phyloP scores from a whole-genome alignment of 148 eudicot genomes.

The Dianthus caryophyllus region DNA sequence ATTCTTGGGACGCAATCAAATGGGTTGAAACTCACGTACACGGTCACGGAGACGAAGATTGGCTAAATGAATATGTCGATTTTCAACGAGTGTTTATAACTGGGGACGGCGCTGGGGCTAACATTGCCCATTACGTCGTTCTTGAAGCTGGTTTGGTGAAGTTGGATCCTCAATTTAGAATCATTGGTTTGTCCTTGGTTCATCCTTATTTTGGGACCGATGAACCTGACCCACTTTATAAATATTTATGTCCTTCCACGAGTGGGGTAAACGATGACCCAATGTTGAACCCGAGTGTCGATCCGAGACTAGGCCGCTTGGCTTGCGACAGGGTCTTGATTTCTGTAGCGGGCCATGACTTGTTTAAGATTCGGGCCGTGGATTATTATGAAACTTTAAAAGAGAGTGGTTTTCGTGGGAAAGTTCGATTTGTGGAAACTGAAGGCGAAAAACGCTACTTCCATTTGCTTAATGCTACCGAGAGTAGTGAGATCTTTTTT shows the following conservation, averaged over 20 bases:
- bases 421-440: constrained; percentile 29
- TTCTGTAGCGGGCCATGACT: constrained; percentile 31
- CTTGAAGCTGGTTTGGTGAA: constrained; percentile 24
- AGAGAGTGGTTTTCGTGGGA: constrained; percentile 32
- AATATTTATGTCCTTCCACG: constrained; percentile 17
- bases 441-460: constrained; percentile 40
- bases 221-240: constrained; percentile 4
- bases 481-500: too few relatives aligned
- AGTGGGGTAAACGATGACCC: constrained; percentile 28
- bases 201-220: constrained; percentile 36
- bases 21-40: constrained; percentile 40
- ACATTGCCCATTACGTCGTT: constrained; percentile 39
- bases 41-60: constrained; percentile 30
- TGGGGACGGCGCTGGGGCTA: constrained; percentile 61
- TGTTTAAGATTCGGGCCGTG: constrained; percentile 22
- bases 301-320: constrained; percentile 27
- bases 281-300: constrained; percentile 30
- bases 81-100: constrained; percentile 28
- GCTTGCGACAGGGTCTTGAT: constrained; percentile 33
- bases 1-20: constrained; percentile 43
- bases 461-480: constrained; percentile 22
- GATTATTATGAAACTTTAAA: constrained; percentile 20
- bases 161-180: not conserved
- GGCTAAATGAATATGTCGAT: constrained; percentile 40
- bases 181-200: constrained; percentile 28